These are phyloP conservation scores for Clonostachys rosea DNA, from an alignment of 2,329 filamentous ascomycete genomes.

Conservation along the genomic window DNA sequence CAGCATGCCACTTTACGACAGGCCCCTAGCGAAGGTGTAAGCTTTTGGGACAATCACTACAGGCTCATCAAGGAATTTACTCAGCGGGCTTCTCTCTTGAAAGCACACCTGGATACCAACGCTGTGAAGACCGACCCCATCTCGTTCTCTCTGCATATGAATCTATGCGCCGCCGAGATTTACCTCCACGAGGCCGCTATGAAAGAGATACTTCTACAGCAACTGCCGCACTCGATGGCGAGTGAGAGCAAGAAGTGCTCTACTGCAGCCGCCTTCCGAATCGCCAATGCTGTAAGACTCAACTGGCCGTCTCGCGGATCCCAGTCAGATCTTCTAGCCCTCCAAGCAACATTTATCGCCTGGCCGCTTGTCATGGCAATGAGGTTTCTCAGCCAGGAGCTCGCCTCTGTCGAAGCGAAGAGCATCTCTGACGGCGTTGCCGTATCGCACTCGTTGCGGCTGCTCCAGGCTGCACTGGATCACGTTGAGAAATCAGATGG, in stretches of 20 bases:
- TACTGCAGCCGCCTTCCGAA: not conserved
- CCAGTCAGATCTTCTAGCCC: not conserved
- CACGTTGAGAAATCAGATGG: not conserved
- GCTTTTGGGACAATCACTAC: no score
- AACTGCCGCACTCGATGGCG: not conserved
- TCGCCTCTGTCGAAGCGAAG: not conserved
- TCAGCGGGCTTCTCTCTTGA: no score
- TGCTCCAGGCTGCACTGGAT: not conserved
- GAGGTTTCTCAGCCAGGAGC: not conserved
- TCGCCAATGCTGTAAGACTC: not conserved
- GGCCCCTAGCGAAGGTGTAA: no score
- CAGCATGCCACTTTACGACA: no score
- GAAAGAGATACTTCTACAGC: not conserved
- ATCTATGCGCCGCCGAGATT: no score
- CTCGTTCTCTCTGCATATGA: no score
- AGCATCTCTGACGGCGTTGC: not conserved
- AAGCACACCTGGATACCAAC: no score
- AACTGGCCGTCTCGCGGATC: not conserved
- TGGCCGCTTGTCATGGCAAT: not conserved
- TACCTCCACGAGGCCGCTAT: no score
- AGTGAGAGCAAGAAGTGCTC: not conserved
- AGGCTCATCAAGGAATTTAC: no score
- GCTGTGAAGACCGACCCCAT: no score
- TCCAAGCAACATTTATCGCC: not conserved
- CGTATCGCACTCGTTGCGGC: not conserved